phyloP scores from a whole-genome alignment of 805 yeast species.

The Kuraishia ogatae region DNA sequence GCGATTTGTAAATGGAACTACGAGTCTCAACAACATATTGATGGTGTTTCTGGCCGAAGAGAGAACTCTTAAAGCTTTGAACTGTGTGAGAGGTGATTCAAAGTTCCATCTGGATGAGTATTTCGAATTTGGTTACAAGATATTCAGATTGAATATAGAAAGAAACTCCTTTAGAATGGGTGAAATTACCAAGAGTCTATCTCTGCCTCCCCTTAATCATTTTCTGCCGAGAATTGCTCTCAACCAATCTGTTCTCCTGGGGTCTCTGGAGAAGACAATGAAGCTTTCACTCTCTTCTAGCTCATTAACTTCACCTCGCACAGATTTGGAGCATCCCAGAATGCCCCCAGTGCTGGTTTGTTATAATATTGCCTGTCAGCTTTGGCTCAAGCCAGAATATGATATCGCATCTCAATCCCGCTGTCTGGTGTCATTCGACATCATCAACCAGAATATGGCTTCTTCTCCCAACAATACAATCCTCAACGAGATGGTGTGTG shows the following conservation, averaged over 20 bases:
- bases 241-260: constrained; percentile 17
- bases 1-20: constrained; percentile 19
- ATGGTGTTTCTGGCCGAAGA: constrained; percentile 25
- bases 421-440: constrained; percentile 36
- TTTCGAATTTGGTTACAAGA: constrained; percentile 35
- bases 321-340: not conserved
- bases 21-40: constrained; percentile 23
- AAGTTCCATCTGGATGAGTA: constrained; percentile 23
- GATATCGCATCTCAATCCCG: constrained; percentile 15
- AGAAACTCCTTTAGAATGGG: not conserved
- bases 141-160: not conserved
- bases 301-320: not conserved
- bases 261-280: constrained; percentile 10
- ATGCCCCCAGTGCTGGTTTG: not conserved
- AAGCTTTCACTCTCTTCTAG: not conserved
- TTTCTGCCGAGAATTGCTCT: constrained; percentile 27
- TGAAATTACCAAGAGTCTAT: not conserved
- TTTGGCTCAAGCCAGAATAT: constrained; percentile 42
- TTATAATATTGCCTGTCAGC: constrained; percentile 28
- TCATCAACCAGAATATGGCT: constrained; percentile 22
- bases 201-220: constrained; percentile 22
- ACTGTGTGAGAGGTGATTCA: not conserved
- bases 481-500: constrained; percentile 44
- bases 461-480: constrained; percentile 32
- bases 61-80: constrained; percentile 3